phyloP scores from a whole-genome alignment of 2,329 filamentous ascomycete species.

The Trichoderma asperellum region DNA sequence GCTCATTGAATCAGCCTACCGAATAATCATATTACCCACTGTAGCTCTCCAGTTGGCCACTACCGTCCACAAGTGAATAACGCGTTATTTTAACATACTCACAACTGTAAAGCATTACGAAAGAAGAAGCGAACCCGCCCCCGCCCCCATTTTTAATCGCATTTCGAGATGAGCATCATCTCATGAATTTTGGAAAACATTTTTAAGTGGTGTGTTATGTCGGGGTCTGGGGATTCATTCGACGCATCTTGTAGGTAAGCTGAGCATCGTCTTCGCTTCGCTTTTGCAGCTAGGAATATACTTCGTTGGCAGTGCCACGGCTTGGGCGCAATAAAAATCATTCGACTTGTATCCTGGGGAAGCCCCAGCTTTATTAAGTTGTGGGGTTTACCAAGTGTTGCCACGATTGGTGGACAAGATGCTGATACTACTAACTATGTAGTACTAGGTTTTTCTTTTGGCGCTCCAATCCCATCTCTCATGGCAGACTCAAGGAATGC shows the following conservation, averaged over 20 bases:
- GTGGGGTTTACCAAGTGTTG: not conserved
- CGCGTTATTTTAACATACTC: not conserved
- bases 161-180: not conserved
- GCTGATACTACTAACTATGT: not conserved
- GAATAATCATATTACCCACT: not conserved
- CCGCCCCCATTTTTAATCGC: too few species aligned
- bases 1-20: not conserved
- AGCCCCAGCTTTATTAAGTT: not conserved
- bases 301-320: not conserved
- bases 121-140: not conserved
- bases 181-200: not conserved
- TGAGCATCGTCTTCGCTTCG: not conserved
- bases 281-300: not conserved
- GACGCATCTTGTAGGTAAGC: not conserved
- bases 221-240: too few species aligned
- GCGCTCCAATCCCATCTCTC: not conserved
- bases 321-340: not conserved
- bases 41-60: too few species aligned
- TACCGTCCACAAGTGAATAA: not conserved
- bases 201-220: not conserved
- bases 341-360: not conserved
- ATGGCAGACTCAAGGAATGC: not conserved
- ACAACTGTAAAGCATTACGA: not conserved
- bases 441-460: not conserved
- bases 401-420: not conserved